Evolutionary conservation across 768 basidiomycete species (phyloP).

Genomic region (Naganishia vaughanmartiniae): DNA sequence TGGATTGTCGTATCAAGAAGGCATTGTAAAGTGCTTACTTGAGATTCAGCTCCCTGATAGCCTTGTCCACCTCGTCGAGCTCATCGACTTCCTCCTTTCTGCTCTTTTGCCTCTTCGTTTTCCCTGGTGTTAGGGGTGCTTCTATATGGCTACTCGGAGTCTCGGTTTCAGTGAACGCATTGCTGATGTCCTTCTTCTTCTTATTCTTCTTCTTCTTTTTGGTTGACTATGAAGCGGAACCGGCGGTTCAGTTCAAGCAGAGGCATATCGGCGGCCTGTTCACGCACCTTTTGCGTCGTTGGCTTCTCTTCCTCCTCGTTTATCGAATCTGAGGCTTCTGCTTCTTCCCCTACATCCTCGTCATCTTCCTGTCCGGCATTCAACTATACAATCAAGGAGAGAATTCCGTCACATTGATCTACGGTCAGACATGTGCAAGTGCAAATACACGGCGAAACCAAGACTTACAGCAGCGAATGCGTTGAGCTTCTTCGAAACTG

Average conservation of each 20-base stretch:
- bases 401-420: not conserved
- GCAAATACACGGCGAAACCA: not conserved
- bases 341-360: slow-evolving; percentile 38
- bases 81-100: slow-evolving; percentile 35
- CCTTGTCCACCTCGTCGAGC: slow-evolving; percentile 76
- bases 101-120: slow-evolving; percentile 57
- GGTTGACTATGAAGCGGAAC: slow-evolving; percentile 23
- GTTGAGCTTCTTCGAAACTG: slow-evolving; percentile 34
- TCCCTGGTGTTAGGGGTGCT: slow-evolving; percentile 49
- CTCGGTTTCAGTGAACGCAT: slow-evolving; percentile 64
- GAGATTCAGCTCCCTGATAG: slow-evolving; percentile 75
- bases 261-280: not conserved
- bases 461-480: slow-evolving; percentile 48
- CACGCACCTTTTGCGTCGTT: slow-evolving; percentile 36
- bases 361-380: slow-evolving; percentile 35
- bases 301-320: slow-evolving; percentile 34
- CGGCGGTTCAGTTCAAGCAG: not conserved
- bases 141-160: slow-evolving; percentile 54
- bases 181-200: slow-evolving; percentile 72
- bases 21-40: slow-evolving; percentile 57
- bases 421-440: not conserved
- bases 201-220: slow-evolving; percentile 65
- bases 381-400: not conserved
- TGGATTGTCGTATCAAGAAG: not conserved
- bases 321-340: slow-evolving; percentile 33